Conservation (phyloP, 2,329 filamentous ascomycete species). For the Dactylellina sp. region DNA sequence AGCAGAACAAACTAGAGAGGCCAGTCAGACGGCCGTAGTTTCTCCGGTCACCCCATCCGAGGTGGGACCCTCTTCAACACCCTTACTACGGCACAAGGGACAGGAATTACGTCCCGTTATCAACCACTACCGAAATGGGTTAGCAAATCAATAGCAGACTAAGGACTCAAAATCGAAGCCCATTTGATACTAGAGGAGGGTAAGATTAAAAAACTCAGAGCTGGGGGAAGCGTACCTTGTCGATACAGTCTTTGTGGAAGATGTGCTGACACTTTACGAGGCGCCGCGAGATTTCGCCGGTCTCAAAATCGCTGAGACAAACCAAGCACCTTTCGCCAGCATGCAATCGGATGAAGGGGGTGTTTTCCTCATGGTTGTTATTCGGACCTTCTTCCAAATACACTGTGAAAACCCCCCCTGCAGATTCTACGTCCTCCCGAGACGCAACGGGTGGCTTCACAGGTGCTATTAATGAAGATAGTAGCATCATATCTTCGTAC, state of each 20-base stretch:
- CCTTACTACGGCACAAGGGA: conserved; percentile 70
- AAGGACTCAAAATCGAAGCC: conserved; percentile 49
- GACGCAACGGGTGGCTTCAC: conserved; percentile 76
- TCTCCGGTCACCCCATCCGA: conserved; percentile 37
- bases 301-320: conserved; percentile 75
- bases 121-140: conserved; percentile 70
- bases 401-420: conserved; percentile 72
- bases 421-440: conserved; percentile 73
- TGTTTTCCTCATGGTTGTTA: conserved; percentile 60
- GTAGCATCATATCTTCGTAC: conserved; percentile 78
- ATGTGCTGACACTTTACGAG: conserved; percentile 74
- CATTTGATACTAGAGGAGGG: too few species aligned
- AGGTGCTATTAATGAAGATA: conserved; percentile 75
- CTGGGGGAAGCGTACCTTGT: conserved; percentile 69
- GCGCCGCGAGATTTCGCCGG: conserved; percentile 71
- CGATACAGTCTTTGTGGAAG: conserved; percentile 77
- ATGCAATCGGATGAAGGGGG: conserved; percentile 54
- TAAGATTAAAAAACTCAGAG: not conserved
- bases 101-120: conserved; percentile 75
- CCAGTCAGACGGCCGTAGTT: conserved; percentile 1
- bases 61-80: conserved; percentile 63
- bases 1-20: not conserved
- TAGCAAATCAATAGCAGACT: conserved; percentile 59
- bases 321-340: conserved; percentile 72
- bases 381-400: conserved; percentile 8